Percentiles rank a stretch among this genome's conserved stretches.
phyloP scores from a whole-genome alignment of 805 yeast genomes.

The Kuraishia cidri region DNA sequence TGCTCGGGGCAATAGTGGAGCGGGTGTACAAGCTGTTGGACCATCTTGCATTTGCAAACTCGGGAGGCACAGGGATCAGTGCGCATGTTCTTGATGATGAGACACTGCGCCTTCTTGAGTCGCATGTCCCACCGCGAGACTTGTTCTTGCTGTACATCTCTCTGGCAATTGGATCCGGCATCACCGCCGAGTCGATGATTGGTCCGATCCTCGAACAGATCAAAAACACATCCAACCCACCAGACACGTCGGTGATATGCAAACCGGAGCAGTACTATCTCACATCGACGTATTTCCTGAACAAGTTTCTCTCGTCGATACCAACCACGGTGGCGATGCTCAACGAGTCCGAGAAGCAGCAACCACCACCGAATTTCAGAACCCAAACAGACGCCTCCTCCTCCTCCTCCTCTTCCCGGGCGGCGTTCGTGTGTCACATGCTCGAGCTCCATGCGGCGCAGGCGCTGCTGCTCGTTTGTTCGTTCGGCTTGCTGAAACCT shows the following conservation, averaged over 20 bases:
- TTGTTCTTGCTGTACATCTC: slow-evolving; percentile 6
- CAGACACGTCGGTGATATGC: not conserved
- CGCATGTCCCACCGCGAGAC: slow-evolving; percentile 6
- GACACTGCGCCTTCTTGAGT: slow-evolving; percentile 1
- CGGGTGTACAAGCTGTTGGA: slow-evolving; percentile 3
- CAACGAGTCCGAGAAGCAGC: slow-evolving; percentile 1
- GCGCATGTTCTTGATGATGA: slow-evolving; percentile 1
- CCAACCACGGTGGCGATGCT: slow-evolving; percentile 3
- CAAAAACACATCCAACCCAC: not conserved
- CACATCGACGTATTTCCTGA: slow-evolving; percentile 7
- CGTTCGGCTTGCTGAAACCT: slow-evolving; percentile 35
- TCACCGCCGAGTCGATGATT: slow-evolving; percentile 9
- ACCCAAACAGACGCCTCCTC: not conserved
- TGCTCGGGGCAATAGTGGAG: slow-evolving; percentile 3
- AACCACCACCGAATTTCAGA: not conserved
- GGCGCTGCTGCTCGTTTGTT: slow-evolving; percentile 26
- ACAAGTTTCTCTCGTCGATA: slow-evolving; percentile 6
- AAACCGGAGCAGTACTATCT: slow-evolving; percentile 5
- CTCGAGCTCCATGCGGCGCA: slow-evolving; percentile 26
- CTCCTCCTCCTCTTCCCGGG: not conserved
- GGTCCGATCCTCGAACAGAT: not conserved
- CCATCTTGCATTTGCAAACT: not conserved
- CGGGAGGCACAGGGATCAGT: slow-evolving; percentile 7
- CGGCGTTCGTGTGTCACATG: too few relatives aligned
- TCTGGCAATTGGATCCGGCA: slow-evolving; percentile 10